Conservation (phyloP, 2,329 filamentous ascomycete genomes). For the Onygena corvina region DNA sequence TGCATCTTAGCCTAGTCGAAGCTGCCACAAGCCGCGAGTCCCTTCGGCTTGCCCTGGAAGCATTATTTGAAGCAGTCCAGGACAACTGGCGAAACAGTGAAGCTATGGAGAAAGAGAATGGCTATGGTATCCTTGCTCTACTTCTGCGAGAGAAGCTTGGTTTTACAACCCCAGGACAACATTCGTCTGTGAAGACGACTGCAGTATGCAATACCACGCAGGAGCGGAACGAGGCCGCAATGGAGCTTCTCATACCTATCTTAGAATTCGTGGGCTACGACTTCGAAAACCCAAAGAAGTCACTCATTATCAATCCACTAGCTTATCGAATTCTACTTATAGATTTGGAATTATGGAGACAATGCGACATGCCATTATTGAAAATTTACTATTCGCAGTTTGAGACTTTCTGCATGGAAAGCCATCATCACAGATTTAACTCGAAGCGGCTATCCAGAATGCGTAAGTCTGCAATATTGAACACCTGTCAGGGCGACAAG, state of each 20-base stretch:
- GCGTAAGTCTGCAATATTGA: constrained; percentile 48
- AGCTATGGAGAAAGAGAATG: constrained; percentile 92
- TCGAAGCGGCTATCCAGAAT: constrained; percentile 74
- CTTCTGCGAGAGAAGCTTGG: constrained; percentile 69
- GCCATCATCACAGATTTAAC: constrained; percentile 88
- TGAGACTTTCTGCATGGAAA: constrained; percentile 71
- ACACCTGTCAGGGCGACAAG: constrained; percentile 8
- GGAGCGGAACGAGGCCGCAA: constrained; percentile 42
- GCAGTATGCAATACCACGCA: constrained; percentile 27
- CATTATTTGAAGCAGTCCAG: constrained; percentile 73
- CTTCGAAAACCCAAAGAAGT: constrained; percentile 64
- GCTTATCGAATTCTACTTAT: constrained; percentile 86
- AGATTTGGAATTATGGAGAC: constrained; percentile 87
- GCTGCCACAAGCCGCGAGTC: constrained; percentile 57
- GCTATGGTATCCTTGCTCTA: constrained; percentile 76
- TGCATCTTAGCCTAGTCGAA: constrained; percentile 75
- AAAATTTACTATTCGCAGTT: constrained; percentile 91
- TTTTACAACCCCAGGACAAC: constrained; percentile 20
- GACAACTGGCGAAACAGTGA: constrained; percentile 96
- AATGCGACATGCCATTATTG: constrained; percentile 62
- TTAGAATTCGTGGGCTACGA: constrained; percentile 84
- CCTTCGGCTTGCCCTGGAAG: constrained; percentile 64
- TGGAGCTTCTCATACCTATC: constrained; percentile 59
- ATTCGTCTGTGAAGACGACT: constrained; percentile 34
- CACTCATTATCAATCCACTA: constrained; percentile 88